Conservation (phyloP, 139 green algal genomes). For the Closterium sp. region DNA sequence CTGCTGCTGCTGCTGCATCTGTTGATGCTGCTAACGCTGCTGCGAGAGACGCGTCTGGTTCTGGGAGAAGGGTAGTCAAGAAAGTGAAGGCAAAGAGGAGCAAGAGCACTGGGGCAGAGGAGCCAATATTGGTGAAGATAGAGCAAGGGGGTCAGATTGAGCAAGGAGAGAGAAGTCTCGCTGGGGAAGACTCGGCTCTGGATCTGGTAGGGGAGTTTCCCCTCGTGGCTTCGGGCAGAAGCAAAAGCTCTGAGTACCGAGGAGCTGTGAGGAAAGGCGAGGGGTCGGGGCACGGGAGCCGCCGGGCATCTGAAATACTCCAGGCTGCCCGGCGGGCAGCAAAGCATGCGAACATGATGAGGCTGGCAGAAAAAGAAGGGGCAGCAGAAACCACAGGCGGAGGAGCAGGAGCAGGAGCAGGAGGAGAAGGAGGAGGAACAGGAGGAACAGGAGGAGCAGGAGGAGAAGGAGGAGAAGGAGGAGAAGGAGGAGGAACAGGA, state of each 20-base stretch:
- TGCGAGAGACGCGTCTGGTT: background rate
- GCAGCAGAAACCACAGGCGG: background rate
- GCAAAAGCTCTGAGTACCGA: background rate
- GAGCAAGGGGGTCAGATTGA: too few species aligned
- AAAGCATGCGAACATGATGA: background rate
- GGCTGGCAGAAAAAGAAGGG: background rate
- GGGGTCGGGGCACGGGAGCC: background rate
- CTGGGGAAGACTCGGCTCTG: too few species aligned
- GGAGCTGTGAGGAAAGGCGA: background rate
- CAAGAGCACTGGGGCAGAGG: background rate
- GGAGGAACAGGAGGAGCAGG: background rate
- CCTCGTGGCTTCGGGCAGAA: background rate
- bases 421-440: background rate
- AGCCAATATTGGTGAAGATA: background rate
- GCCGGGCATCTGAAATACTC: background rate
- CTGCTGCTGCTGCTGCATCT: background rate
- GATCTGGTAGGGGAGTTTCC: background rate
- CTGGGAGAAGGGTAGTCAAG: background rate
- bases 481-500: background rate
- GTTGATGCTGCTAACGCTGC: background rate
- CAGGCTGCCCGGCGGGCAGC: background rate
- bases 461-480: background rate
- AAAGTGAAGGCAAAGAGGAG: background rate
- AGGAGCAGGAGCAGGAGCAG: background rate
- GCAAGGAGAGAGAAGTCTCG: background rate